Evolutionary conservation across 164 flowering plant species (phyloP), one percentile per base, ranked within the genome.

Genomic region (Liriodendron chinense): DNA sequence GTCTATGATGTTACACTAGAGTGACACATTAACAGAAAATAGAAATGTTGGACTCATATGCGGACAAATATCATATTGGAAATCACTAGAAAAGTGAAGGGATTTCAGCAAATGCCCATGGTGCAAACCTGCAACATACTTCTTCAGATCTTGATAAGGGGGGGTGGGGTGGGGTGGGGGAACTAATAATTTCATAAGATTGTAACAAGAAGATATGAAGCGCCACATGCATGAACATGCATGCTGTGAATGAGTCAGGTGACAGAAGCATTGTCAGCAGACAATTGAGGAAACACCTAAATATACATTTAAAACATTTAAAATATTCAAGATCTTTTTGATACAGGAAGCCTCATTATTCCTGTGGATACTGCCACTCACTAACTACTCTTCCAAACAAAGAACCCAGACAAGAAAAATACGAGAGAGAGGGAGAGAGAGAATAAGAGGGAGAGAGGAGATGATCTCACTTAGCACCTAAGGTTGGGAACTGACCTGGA

Each of bases 401-500:
- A 71, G 28, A 23, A 65, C 4, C 28, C 50, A 53, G 70, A 72
- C 71, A 70, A 72, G 66, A 47, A 64, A 71, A 72, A 48, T 48
- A 75, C 53, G 74, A 70, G 79, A 71, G 79, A 71, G 65, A 13
- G 49, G 24, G 61, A 13, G 28, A 47, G 9, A 6, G 64, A 69
- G 10, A 7, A 7, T 22, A 6, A 24, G 62, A 24, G 75, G 59
- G 68, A 9, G 70, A 65, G 68, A 18, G 49, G 62, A 26, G 62
- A 7, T 2, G n/a, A 71, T 67, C 84, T 89, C 86, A 87, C 84
- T 89, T 87, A 71, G 70, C 91, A 75, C 91, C 87, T 26, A 92
- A 79, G 75, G 88, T 82, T 1, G 97, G 97, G 88, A 92, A 92
- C 75, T 84, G 85, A 24, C 81, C 83, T 1, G 79, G 87, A 80